Base-by-base conservation (phyloP, 768 basidiomycete genomes). In the Pulveroboletus sp. region DNA sequence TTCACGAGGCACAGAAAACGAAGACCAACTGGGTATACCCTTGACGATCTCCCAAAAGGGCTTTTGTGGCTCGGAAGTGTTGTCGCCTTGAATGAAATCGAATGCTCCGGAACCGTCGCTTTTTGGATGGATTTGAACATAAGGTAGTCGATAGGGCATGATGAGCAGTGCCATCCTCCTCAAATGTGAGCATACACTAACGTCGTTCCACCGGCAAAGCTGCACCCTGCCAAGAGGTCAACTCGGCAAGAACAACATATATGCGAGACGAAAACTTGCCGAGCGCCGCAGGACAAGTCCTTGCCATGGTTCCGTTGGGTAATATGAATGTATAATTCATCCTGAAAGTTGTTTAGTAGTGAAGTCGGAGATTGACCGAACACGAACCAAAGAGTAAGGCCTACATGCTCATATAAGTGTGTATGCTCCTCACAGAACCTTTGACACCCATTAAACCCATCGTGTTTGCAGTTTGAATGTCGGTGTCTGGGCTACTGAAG, bases 141-240 rank as follows among this genome's bases (percentile, higher is more conserved):
- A 23, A 44, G n/a, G 7, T n/a, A 20, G 23, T 42, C 7, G n/a
- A 23, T 21, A 34, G n/a, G 12, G 17, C 9, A 24, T 46, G 21
- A 32, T 51, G 19, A 54, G 41, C 11, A 32, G 16, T 4, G 11
- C 25, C 24, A 32, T 10, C 11, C 13, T 9, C 2, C 25, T 24
- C 10, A 6, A 47, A 27, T 24, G 16, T 33, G 29, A 34, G n/a
- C 21, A 41, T n/a, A 29, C n/a, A 66, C 78, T 67, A 50, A 87
- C 85, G 86, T 88, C 24, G 87, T 90, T 63, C 88, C 88, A 40
- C 85, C 87, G 14, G 87, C 88, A 55, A 90, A 90, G 1, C 79
- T 74, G 63, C 73, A 89, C 11, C 88, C 87, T 88, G 41, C 3
- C 1, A 13, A 41, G 19, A 9, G 10, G n/a, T 13, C 33, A 17